These are phyloP conservation scores for Yamadazyma olivae DNA, from an alignment of 805 yeast genomes.

Conservation along the genomic window DNA sequence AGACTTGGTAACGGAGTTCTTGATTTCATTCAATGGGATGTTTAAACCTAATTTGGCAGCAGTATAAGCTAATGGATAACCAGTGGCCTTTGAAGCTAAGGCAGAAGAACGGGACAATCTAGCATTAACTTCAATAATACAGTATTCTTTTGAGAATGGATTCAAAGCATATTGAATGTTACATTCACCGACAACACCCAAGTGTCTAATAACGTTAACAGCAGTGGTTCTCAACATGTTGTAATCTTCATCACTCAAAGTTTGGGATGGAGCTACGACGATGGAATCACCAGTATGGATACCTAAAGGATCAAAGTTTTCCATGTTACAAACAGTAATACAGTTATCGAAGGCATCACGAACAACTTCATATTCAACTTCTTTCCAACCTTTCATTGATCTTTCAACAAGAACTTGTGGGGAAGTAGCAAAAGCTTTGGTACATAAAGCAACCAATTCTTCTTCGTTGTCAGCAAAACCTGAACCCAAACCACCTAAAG, in stretches of 20 bases:
- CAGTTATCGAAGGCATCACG: conserved; percentile 96
- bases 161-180: conserved; percentile 95
- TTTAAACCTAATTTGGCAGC: conserved; percentile 96
- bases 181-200: conserved; percentile 99
- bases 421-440: conserved; percentile 89
- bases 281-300: conserved; percentile 99
- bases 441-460: conserved; percentile 82
- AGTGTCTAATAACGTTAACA: conserved; percentile 92
- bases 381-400: conserved; percentile 98
- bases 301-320: conserved; percentile 97
- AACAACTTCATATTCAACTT: conserved; percentile 97
- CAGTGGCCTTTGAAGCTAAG: conserved; percentile 97
- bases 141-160: conserved; percentile 88
- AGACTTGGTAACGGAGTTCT: conserved; percentile 92
- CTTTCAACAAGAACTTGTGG: conserved; percentile 96
- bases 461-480: conserved; percentile 86
- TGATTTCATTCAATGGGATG: conserved; percentile 86
- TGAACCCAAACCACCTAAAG: conserved; percentile 96
- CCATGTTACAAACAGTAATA: conserved; percentile 99
- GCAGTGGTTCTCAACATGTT: conserved; percentile 98
- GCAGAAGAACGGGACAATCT: conserved; percentile 97
- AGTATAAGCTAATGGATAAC: conserved; percentile 97
- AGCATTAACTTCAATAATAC: conserved; percentile 97
- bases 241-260: conserved; percentile 93
- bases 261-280: conserved; percentile 98